Conservation (phyloP, 495 filamentous ascomycete genomes). For the Lichina pygmaea region DNA sequence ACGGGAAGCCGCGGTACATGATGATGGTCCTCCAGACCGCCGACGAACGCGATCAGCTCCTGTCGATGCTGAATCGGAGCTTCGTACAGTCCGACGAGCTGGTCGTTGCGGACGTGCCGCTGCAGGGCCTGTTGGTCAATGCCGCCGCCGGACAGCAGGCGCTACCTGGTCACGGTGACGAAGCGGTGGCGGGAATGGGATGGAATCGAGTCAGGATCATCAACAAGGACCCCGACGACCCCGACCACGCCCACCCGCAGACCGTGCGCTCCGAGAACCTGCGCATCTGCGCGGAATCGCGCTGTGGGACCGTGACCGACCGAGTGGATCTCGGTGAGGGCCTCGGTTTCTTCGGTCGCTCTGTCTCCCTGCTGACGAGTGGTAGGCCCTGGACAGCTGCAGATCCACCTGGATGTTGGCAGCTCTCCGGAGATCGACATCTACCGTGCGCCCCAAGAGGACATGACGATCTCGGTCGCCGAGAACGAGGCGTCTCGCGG, state of each 20-base stretch:
- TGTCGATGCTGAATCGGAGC: slow-evolving; percentile 40
- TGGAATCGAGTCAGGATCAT: slow-evolving; percentile 24
- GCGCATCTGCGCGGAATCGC: slow-evolving; percentile 35
- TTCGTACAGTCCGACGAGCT: slow-evolving; percentile 22
- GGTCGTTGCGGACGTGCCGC: slow-evolving; percentile 30
- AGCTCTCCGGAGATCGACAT: slow-evolving; percentile 32
- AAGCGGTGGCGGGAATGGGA: slow-evolving; percentile 12
- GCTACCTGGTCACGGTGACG: slow-evolving; percentile 11
- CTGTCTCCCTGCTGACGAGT: neutral
- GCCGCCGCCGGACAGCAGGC: slow-evolving; percentile 21
- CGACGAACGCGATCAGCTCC: slow-evolving; percentile 33
- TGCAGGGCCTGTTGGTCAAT: slow-evolving; percentile 35
- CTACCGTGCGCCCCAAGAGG: slow-evolving; percentile 33
- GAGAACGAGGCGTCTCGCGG: slow-evolving; percentile 34
- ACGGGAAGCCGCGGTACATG: slow-evolving; percentile 20
- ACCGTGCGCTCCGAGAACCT: slow-evolving; percentile 30
- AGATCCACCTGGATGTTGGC: slow-evolving; percentile 29
- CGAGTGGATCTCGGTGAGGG: slow-evolving; percentile 35
- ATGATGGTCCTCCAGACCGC: slow-evolving; percentile 51
- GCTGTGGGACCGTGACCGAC: slow-evolving; percentile 44
- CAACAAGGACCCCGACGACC: slow-evolving; percentile 18
- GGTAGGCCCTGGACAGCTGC: slow-evolving; percentile 38
- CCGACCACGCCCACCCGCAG: neutral
- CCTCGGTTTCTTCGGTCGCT: neutral
- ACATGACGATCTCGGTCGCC: slow-evolving; percentile 38